Conservation (phyloP, 768 basidiomycete genomes). For the Kwoniella heveanensis region DNA sequence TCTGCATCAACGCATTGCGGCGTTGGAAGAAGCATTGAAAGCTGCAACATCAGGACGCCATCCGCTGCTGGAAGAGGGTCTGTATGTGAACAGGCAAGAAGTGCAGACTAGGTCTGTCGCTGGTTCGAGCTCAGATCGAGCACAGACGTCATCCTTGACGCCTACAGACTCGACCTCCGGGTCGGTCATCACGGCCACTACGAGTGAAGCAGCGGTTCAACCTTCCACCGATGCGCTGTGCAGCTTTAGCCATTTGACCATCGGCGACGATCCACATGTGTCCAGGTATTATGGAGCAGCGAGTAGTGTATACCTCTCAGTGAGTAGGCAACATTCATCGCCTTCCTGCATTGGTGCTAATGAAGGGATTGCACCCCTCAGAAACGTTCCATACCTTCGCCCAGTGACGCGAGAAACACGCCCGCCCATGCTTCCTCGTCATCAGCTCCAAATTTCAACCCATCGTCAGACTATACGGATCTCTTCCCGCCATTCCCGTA, state of each 20-base stretch:
- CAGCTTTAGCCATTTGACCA: slow-evolving; percentile 21
- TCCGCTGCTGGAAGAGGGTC: slow-evolving; percentile 10
- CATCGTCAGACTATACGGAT: slow-evolving; percentile 15
- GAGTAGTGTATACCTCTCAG: slow-evolving; percentile 30
- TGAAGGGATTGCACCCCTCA: too few relatives aligned
- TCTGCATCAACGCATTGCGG: slow-evolving; percentile 17
- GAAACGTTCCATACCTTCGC: neutral
- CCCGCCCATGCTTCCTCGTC: too few relatives aligned
- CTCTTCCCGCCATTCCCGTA: slow-evolving; percentile 6
- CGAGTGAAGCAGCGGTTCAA: neutral
- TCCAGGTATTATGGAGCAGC: slow-evolving; percentile 35
- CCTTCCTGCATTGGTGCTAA: too few relatives aligned
- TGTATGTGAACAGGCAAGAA: slow-evolving; percentile 19
- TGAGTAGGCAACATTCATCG: slow-evolving; percentile 8
- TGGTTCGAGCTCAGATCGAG: neutral
- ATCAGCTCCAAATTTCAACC: neutral
- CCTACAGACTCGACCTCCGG: neutral
- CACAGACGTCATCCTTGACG: neutral
- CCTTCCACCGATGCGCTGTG: slow-evolving; percentile 6
- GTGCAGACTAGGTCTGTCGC: slow-evolving; percentile 1
- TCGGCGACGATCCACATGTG: slow-evolving; percentile 20
- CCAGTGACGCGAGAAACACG: neutral
- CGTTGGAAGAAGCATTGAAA: slow-evolving; percentile 21
- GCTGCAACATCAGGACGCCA: slow-evolving; percentile 11
- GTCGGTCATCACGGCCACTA: neutral